A percentile compares a stretch with the other conserved stretches of the same genome.
Evolutionary conservation across 2,329 filamentous ascomycete genomes (phyloP).

Genomic region (Cladosporium austrohemisphaericum): DNA sequence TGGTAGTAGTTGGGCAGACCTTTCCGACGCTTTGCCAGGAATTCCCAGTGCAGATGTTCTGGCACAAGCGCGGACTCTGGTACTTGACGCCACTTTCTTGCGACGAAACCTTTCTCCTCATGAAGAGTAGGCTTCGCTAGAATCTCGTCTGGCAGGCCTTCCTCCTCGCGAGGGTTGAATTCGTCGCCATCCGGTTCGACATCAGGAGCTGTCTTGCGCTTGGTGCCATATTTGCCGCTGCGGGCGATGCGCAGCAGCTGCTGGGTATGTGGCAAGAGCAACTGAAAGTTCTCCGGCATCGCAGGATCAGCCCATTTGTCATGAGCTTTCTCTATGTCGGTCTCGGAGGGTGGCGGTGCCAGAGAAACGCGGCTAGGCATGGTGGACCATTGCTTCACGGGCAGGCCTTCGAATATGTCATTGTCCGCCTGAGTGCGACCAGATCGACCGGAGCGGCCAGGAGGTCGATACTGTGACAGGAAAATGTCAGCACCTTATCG

Average conservation of each 20-base stretch:
- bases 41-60: slow-evolving; percentile 52
- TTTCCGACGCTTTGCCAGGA: slow-evolving; percentile 58
- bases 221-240: slow-evolving; percentile 57
- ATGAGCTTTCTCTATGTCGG: slow-evolving; percentile 37
- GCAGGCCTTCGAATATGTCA: slow-evolving; percentile 69
- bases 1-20: slow-evolving; percentile 54
- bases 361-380: slow-evolving; percentile 29
- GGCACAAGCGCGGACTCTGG: slow-evolving; percentile 55
- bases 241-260: slow-evolving; percentile 78
- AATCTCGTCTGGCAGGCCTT: slow-evolving; percentile 42
- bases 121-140: slow-evolving; percentile 30
- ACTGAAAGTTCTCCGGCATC: slow-evolving; percentile 81
- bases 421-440: slow-evolving; percentile 59
- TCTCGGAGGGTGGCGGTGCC: slow-evolving; percentile 29
- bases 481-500: too few species aligned
- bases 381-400: slow-evolving; percentile 85
- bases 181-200: slow-evolving; percentile 55
- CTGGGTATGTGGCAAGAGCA: slow-evolving; percentile 75
- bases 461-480: slow-evolving; percentile 57
- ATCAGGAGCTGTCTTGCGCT: slow-evolving; percentile 58
- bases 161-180: slow-evolving; percentile 36
- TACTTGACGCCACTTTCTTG: slow-evolving; percentile 56
- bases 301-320: slow-evolving; percentile 77
- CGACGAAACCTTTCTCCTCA: slow-evolving; percentile 48
- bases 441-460: slow-evolving; percentile 56